These are phyloP conservation scores for Sparassis latifolia DNA, from an alignment of 1,284 basidiomycete genomes.

Conservation along the genomic window DNA sequence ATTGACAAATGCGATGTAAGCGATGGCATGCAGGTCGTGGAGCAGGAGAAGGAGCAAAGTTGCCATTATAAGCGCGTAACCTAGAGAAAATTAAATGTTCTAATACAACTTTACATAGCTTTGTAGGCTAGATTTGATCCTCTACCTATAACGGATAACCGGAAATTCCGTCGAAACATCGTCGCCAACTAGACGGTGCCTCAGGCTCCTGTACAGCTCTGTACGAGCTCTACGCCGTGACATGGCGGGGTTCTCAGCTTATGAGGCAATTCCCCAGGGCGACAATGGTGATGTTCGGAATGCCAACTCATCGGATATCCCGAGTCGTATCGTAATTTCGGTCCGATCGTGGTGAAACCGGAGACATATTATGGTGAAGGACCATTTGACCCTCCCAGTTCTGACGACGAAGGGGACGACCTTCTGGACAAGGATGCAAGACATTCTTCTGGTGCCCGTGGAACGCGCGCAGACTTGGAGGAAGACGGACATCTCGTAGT, in stretches of 20 bases:
- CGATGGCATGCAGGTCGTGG: too few species aligned
- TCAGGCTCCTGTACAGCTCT: too few species aligned
- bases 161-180: too few species aligned
- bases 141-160: too few species aligned
- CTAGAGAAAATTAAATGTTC: too few species aligned
- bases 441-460: conserved; percentile 24
- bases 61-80: too few species aligned
- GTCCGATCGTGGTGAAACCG: conserved; percentile 15
- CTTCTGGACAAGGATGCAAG: conserved; percentile 35
- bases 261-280: conserved; percentile 17
- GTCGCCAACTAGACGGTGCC: too few species aligned
- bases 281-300: conserved; percentile 6
- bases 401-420: conserved; percentile 56
- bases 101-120: too few species aligned
- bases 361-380: conserved; percentile 63
- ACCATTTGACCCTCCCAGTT: conserved; percentile 64
- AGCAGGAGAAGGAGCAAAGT: too few species aligned
- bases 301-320: not conserved
- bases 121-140: too few species aligned
- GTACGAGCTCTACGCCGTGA: too few species aligned
- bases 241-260: conserved; percentile 2
- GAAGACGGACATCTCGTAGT: conserved; percentile 30
- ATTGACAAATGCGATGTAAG: too few species aligned
- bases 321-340: not conserved
- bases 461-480: conserved; percentile 16